Conservation (phyloP, 192 early-diverging fungal species). For the Phycomyces nitens region DNA sequence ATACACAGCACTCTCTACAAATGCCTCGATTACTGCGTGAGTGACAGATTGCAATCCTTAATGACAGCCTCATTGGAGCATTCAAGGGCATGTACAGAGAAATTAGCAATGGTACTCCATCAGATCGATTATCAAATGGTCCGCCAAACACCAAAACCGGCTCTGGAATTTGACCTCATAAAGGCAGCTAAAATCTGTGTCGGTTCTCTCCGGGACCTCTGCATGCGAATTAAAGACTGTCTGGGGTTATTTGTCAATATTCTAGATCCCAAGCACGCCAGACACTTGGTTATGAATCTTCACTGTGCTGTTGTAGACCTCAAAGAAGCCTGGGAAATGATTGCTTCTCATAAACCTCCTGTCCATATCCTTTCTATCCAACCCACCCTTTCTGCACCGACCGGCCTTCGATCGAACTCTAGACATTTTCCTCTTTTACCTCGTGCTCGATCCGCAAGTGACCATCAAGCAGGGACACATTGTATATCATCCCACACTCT, state of each 20-base stretch:
- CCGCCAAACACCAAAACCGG: background rate
- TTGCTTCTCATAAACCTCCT: background rate
- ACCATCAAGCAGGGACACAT: background rate
- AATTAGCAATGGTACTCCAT: too few species aligned
- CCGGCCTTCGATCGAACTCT: background rate
- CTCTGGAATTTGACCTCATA: background rate
- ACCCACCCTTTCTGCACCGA: background rate
- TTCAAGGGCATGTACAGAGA: too few species aligned
- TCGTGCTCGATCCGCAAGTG: constrained; percentile 13
- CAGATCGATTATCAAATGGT: background rate
- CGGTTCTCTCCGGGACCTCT: background rate
- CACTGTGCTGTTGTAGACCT: constrained; percentile 27
- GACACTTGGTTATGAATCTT: constrained; percentile 18
- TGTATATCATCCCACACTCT: constrained; percentile 4
- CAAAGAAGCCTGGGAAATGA: constrained; percentile 24
- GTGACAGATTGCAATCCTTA: too few species aligned
- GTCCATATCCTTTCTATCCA: background rate
- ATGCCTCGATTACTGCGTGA: too few species aligned
- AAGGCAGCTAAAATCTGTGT: background rate
- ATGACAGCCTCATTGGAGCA: too few species aligned
- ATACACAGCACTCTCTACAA: too few species aligned
- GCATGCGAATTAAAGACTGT: background rate
- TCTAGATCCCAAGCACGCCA: constrained; percentile 19
- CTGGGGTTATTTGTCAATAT: background rate
- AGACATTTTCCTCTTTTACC: background rate